Evolutionary conservation across 2,329 filamentous ascomycete genomes (phyloP), one percentile per base, ranked within the genome.

Genomic region (Ceratocystis cubensis): DNA sequence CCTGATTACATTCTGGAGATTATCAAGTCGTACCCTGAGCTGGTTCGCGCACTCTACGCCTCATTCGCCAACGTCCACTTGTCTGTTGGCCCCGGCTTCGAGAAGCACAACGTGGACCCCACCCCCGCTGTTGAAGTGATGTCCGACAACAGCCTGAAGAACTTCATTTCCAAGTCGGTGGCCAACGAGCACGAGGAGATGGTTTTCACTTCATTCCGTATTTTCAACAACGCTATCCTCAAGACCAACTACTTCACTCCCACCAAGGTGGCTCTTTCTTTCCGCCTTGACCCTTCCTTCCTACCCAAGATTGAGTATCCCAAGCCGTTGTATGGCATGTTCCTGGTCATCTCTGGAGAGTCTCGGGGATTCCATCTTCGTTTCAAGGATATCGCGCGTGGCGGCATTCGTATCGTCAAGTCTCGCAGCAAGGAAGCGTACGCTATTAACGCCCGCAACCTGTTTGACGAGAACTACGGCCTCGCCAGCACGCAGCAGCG

Each of bases 391-490:
- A 96, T 99, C 73, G 88, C 94, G 64, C 90, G 94, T 74, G 94
- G 94, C 71, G 94, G 94, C 76, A 99, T 99, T 72, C 91, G 94
- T 70, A 99, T 99, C 70, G 94, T 99, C 77, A 97, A 97, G 81
- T 97, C 93, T 67, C 86, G 94, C 72, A 96, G 92, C 78, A 90
- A 91, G 76, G 94, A 99, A 76, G 90, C 92, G 1, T 99, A 96
- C 75, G 84, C 88, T 69, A 97, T 97, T 81, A 99, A 99, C 74
- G 92, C 92, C 46, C 88, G 94, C 68, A 96, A 91, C 67, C 82
- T 99, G 70, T 99, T 99, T 72, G 94, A 99, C 72, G 94, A 99
- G 79, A 99, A 99, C 78, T 99, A 99, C 78, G 95, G 94, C 70
- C 84, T 99, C 69, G 93, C 94, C 70, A 97, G 95, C 77, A 99